phyloP scores from a whole-genome alignment of 495 filamentous ascomycete species.

The Lophium mytilinum region DNA sequence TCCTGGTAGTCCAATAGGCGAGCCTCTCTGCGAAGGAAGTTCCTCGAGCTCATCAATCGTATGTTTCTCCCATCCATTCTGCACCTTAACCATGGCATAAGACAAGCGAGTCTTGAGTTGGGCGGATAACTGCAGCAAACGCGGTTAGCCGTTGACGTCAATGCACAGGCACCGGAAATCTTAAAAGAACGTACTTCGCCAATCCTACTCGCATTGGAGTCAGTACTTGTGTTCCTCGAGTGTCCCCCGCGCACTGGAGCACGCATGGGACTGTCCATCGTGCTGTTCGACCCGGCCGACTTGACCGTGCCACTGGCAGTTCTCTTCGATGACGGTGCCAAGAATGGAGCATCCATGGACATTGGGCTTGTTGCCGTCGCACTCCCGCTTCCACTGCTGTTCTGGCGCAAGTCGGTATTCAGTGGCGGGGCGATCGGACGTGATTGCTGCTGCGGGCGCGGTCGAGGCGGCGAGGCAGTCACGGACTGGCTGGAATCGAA shows the following conservation, averaged over 20 bases:
- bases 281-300: background rate
- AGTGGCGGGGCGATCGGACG: constrained; percentile 5
- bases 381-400: constrained; percentile 4
- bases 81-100: constrained; percentile 84
- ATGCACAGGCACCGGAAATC: constrained; percentile 16
- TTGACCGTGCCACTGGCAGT: constrained; percentile 22
- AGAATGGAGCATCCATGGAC: constrained; percentile 14
- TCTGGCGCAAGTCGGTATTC: constrained; percentile 6
- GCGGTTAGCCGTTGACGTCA: constrained; percentile 9
- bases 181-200: constrained; percentile 55
- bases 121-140: constrained; percentile 53
- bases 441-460: constrained; percentile 3
- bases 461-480: constrained; percentile 6
- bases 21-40: constrained; percentile 49
- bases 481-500: constrained; percentile 1
- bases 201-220: constrained; percentile 56
- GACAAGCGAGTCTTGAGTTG: constrained; percentile 72
- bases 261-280: background rate
- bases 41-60: constrained; percentile 62
- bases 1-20: constrained; percentile 4
- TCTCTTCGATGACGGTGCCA: constrained; percentile 19
- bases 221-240: constrained; percentile 59
- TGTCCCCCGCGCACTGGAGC: constrained; percentile 39
- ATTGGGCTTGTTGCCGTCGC: constrained; percentile 21
- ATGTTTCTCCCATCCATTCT: constrained; percentile 72